Conservation (phyloP, 2,329 filamentous ascomycete genomes). For the Fusarium burgessii region DNA sequence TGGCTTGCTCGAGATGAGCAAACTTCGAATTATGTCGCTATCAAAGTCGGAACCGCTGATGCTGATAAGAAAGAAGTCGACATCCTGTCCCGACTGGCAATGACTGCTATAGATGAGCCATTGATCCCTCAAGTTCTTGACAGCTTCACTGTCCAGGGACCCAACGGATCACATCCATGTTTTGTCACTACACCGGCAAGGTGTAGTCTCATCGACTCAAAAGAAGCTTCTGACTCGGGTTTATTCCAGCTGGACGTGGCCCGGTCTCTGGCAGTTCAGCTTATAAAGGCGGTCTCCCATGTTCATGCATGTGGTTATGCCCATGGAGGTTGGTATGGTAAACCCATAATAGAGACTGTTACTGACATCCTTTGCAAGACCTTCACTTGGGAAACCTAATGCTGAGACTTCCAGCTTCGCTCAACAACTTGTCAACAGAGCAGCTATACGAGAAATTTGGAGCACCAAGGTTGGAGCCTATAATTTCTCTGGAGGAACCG, state of each 20-base stretch:
- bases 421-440: slow-evolving; percentile 40
- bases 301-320: slow-evolving; percentile 48
- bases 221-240: slow-evolving; percentile 22
- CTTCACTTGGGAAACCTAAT: slow-evolving; percentile 53
- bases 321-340: slow-evolving; percentile 46
- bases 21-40: slow-evolving; percentile 46
- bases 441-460: slow-evolving; percentile 46
- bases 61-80: slow-evolving; percentile 36
- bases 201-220: slow-evolving; percentile 44
- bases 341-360: not conserved
- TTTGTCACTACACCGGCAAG: slow-evolving; percentile 44
- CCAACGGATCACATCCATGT: slow-evolving; percentile 49
- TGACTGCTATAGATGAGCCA: not conserved
- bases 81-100: slow-evolving; percentile 38
- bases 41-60: slow-evolving; percentile 51
- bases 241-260: slow-evolving; percentile 46
- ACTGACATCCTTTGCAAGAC: slow-evolving; percentile 27
- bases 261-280: slow-evolving; percentile 46
- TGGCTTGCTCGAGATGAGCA: slow-evolving; percentile 51
- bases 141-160: slow-evolving; percentile 42
- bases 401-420: slow-evolving; percentile 38
- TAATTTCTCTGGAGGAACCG: slow-evolving; percentile 36
- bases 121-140: slow-evolving; percentile 42
- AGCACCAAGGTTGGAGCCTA: slow-evolving; percentile 38
- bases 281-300: slow-evolving; percentile 48